Base-by-base conservation (phyloP, 2,329 filamentous ascomycete genomes). In the Apiospora saccharicola region DNA sequence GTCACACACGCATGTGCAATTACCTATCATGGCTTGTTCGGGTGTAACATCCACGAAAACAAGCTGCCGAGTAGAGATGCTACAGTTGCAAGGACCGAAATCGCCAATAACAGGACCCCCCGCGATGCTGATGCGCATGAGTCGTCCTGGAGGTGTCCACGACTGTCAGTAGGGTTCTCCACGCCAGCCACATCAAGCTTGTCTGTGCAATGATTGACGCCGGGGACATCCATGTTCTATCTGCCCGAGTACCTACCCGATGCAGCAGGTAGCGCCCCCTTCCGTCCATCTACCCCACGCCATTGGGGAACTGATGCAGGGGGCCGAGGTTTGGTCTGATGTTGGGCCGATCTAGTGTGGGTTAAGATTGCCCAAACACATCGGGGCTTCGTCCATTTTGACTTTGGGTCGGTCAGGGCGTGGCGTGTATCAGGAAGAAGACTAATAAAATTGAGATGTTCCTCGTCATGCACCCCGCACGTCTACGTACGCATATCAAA, bases 301-400 rank as follows among this genome's bases (percentile, higher is more conserved):
- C 7, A n/a, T 22, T 64, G 57, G 19, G 12, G 57, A 13, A 13
- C 6, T 34, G 8, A 64, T 64, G 57, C 57, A 64, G 30, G 57
- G 57, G 34, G 19, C 34, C 57, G n/a, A n/a, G 57, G 57, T 14
- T 30, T 64, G 30, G 34, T 41, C 57, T 64, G 57, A 64, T 64
- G 19, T 64, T 64, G 1, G 22, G n/a, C 19, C 30, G 8, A 10
- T 13, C 57, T 64, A 64, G 19, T 13, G 30, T n/a, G 22, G 22
- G 34, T 47, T 47, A 34, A 22, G 19, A 34, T 19, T 8, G 34
- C 34, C 10, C 10, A n/a, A 24, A 64, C 57, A 41, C 57, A n/a
- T n/a, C 57, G 34, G 41, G 34, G n/a, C n/a, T 12, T n/a, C 14
- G 34, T 34, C 12, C 10, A 37, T 64, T 64, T 64, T n/a, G 19